These are phyloP conservation scores for Xerocomus tenax DNA, from an alignment of 1,284 basidiomycete species.

Conservation along the genomic window DNA sequence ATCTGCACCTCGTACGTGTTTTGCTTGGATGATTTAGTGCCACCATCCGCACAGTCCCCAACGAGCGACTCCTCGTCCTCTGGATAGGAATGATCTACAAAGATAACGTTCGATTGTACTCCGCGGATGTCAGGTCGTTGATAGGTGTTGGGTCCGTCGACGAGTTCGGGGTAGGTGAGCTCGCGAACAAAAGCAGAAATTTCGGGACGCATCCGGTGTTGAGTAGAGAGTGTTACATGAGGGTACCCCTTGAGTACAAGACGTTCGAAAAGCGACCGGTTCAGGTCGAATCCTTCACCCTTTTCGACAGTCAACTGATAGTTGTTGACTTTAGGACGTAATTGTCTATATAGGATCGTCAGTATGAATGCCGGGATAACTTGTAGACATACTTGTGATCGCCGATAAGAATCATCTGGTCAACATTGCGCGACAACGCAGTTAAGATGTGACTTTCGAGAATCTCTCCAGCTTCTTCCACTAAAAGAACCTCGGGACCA, in stretches of 20 bases:
- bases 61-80: constrained; percentile 42
- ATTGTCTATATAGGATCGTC: constrained; percentile 38
- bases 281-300: constrained; percentile 54
- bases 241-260: constrained; percentile 55
- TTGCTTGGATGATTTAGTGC: constrained; percentile 46
- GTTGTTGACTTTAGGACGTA: constrained; percentile 60
- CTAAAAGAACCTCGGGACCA: constrained; percentile 43
- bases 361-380: not conserved
- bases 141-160: constrained; percentile 43
- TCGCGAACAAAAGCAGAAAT: constrained; percentile 51
- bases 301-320: constrained; percentile 57
- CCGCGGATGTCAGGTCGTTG: constrained; percentile 47
- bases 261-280: constrained; percentile 57
- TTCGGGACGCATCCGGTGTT: constrained; percentile 65
- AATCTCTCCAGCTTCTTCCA: constrained; percentile 66
- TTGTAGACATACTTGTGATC: not conserved
- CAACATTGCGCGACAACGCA: constrained; percentile 37
- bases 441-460: constrained; percentile 57
- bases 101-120: constrained; percentile 48
- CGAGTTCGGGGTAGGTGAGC: constrained; percentile 56
- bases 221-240: constrained; percentile 46
- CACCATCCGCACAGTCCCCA: constrained; percentile 38
- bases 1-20: constrained; percentile 51
- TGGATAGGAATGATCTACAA: constrained; percentile 49
- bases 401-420: constrained; percentile 46